phyloP scores from a whole-genome alignment of 352 stramenopile species.

The Phytophthora vignae region DNA sequence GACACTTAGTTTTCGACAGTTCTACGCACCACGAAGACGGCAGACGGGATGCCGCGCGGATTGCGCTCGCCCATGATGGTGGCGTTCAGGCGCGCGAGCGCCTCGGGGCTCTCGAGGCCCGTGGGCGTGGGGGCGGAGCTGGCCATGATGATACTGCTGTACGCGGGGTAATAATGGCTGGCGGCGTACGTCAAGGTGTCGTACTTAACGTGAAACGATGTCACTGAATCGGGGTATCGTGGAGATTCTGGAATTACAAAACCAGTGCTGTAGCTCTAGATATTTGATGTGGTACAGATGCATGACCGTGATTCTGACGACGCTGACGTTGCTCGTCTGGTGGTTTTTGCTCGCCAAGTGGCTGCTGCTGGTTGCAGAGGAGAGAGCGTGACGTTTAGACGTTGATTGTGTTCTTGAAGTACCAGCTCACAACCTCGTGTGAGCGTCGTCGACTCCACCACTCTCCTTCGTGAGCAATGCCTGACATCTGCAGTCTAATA shows the following conservation, averaged over 20 bases:
- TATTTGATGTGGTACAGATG: background rate
- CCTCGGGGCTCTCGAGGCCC: conserved; percentile 73
- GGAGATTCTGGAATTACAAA: background rate
- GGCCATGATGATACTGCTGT: conserved; percentile 38
- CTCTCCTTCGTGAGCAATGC: background rate
- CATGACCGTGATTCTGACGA: too few relatives aligned
- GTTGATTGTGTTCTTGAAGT: conserved; percentile 6
- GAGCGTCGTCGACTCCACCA: background rate
- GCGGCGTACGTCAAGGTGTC: background rate
- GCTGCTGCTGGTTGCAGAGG: background rate
- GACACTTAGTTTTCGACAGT: background rate
- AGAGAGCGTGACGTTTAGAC: background rate
- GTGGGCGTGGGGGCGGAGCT: conserved; percentile 40
- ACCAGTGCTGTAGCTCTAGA: background rate
- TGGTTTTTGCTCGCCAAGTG: background rate
- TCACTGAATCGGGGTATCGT: background rate
- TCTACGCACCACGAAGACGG: conserved; percentile 75
- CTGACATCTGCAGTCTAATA: background rate
- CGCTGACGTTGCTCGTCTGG: background rate
- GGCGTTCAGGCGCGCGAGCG: conserved; percentile 72
- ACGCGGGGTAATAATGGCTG: conserved; percentile 42
- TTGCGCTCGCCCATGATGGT: conserved; percentile 85
- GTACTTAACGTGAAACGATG: background rate
- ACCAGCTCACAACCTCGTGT: background rate
- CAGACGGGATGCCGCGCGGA: conserved; percentile 76